Evolutionary conservation across 345 rosid genomes (phyloP), one percentile per base, ranked within the genome.

Genomic region (Adansonia digitata): DNA sequence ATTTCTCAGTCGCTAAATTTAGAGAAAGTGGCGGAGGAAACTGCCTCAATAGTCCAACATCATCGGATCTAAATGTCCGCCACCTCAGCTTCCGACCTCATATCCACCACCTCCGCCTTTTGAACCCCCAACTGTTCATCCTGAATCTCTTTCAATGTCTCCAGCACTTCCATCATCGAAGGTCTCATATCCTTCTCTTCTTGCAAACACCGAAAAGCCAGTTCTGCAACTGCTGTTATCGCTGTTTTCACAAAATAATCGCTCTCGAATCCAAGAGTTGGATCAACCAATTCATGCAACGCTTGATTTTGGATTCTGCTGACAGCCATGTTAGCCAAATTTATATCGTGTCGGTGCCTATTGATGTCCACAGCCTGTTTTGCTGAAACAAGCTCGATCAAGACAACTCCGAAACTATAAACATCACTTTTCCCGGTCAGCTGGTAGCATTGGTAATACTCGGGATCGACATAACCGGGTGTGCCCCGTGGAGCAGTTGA

Each of bases 401-500:
- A 73, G 43, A 94, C 97, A 0, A 94, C 98, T 8, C 98, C 98
- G 12, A 92, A 94, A 70, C 98, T 94, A 69, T 92, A 94, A 0
- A 94, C 98, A 46, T 94, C 97, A 7, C 98, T 94, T 77, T 92
- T 94, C 65, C 83, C 87, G 1, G 97, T 94, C 10, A 94, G 86
- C 29, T 85, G 85, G 81, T 87, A 94, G 84, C 96, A 92, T 5
- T 85, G 94, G 69, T 89, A 85, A 39, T 94, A 94, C 74, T 90
- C 93, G 1, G 98, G 98, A 75, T 94, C 98, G 18, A 94, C 92
- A 10, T 94, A 94, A 37, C 98, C 98, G 0, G 96, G 98, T 1
- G 98, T 94, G 51, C 98, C 98, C 74, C 92, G 98, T 3, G 98
- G 98, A 62, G 91, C 94, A 0, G 98, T 94, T 4, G 98, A 94